Conservation (phyloP, 192 early-diverging fungal species). For the Dissophora globulifera region DNA sequence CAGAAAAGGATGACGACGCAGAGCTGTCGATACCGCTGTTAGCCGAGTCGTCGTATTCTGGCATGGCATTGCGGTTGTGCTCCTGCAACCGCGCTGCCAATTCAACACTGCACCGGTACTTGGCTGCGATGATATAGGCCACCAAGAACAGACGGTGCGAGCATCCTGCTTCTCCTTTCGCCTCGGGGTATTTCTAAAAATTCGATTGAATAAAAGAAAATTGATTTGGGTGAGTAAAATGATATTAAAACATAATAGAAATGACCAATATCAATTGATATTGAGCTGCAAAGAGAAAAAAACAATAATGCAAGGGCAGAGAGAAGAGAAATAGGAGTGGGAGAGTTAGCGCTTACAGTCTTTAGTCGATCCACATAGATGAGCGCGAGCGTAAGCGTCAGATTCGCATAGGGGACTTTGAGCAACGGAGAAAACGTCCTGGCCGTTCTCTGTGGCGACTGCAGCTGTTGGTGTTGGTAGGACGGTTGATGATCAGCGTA, state of each 20-base stretch:
- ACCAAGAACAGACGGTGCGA: slow-evolving; percentile 60
- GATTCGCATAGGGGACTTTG: slow-evolving; percentile 48
- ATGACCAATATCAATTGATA: background rate
- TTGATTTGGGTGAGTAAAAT: background rate
- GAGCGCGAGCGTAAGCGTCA: slow-evolving; percentile 59
- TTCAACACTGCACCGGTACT: slow-evolving; percentile 53
- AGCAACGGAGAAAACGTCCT: slow-evolving; percentile 15
- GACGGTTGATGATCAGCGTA: background rate
- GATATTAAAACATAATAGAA: background rate
- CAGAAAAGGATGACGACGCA: too few relatives aligned
- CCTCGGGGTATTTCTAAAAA: slow-evolving; percentile 58
- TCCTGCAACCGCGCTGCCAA: slow-evolving; percentile 21
- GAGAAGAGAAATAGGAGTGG: too few relatives aligned
- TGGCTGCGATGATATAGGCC: slow-evolving; percentile 62
- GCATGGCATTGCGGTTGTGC: too few relatives aligned
- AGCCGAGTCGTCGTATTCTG: background rate
- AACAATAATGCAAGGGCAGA: too few relatives aligned
- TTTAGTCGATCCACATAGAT: slow-evolving; percentile 62
- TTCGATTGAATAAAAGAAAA: slow-evolving; percentile 2
- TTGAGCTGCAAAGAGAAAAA: too few relatives aligned
- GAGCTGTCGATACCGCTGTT: too few relatives aligned
- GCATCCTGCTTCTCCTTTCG: slow-evolving; percentile 58
- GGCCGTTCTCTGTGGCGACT: background rate
- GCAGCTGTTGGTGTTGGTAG: slow-evolving; percentile 11
- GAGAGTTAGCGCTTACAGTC: slow-evolving; percentile 35